These are phyloP conservation scores for Apiotrichum veenhuisii DNA, from an alignment of 1,284 basidiomycete genomes.

Conservation along the genomic window DNA sequence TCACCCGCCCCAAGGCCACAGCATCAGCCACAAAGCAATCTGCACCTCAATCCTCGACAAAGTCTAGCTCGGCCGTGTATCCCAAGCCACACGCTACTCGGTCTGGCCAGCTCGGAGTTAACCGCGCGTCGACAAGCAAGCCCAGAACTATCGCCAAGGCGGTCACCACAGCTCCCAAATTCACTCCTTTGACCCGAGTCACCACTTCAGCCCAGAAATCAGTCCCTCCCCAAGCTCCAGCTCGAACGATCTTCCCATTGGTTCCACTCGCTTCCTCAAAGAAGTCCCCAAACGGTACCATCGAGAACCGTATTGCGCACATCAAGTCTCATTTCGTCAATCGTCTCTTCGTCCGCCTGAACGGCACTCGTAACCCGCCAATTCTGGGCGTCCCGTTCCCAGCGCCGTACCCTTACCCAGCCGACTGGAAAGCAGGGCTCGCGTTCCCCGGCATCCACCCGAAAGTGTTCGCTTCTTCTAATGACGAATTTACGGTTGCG, in stretches of 20 bases:
- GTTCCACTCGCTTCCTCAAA: not conserved
- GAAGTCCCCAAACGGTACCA: not conserved
- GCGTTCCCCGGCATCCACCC: constrained; percentile 24
- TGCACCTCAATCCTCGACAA: too few species aligned
- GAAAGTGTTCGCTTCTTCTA: constrained; percentile 9
- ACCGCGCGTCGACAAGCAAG: too few species aligned
- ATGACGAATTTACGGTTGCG: constrained; percentile 23
- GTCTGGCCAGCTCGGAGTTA: too few species aligned
- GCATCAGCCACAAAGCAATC: too few species aligned
- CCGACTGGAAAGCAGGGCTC: not conserved
- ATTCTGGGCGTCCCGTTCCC: not conserved
- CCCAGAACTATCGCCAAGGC: too few species aligned
- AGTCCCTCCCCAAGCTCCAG: not conserved
- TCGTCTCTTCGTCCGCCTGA: constrained; percentile 16
- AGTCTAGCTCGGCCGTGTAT: too few species aligned
- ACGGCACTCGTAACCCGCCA: constrained; percentile 5
- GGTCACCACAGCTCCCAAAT: too few species aligned
- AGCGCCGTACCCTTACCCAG: not conserved
- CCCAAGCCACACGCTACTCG: too few species aligned
- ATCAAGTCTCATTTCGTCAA: constrained; percentile 6
- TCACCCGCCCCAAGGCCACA: too few species aligned
- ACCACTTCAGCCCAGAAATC: not conserved
- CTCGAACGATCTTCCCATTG: not conserved
- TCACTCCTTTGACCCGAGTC: not conserved
- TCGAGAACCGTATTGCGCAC: not conserved